Base-by-base conservation (phyloP, 306 rosid genomes). In the Medicago lupulina region DNA sequence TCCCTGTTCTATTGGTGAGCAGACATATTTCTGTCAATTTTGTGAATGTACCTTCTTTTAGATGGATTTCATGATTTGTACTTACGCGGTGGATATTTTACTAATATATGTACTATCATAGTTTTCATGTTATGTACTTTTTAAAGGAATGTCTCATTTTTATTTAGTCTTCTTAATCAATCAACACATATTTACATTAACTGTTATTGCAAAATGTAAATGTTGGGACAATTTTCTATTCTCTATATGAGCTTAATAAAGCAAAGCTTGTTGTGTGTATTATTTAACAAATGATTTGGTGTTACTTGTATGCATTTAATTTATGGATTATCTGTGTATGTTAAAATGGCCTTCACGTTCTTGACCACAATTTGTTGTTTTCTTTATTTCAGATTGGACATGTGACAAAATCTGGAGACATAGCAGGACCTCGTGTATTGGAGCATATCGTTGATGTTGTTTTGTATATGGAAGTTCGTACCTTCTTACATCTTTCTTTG, bases 391-490 rank as follows among this genome's bases (percentile, higher is more conserved):
- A 95, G 98, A 89, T 90, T 83, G 98, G 97, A 41, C 98, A 95
- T 40, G 96, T 95, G 85, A 92, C 89, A 73, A 92, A 95, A 79
- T 87, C 96, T 64, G 98, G 98, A 83, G 98, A 92, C 19, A 87
- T 95, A 74, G 98, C 98, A 70, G 98, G 98, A 84, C 98, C 98
- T 59, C 96, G 92, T 76, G 86, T 89, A 46, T 88, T 95, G 92
- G 98, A 95, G 87, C 98, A 95, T 78, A 95, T 95, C 5, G 98
- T 95, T 55, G 97, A 95, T 79, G 96, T 87, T 72, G 98, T 92
- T 51, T 78, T 95, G 81, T 95, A 95, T 78, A 77, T 95, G 96
- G 98, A 95, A 90, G 98, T 95, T 65, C 85, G 98, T 92, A 84
- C 76, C 89, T 83, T 79, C 66, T 81, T 65, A 18, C 79, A 62